Percentiles rank a stretch among this genome's conserved stretches.
Conservation (phyloP, 2,329 filamentous ascomycete genomes). For the Neopestalotiopsis sp. region DNA sequence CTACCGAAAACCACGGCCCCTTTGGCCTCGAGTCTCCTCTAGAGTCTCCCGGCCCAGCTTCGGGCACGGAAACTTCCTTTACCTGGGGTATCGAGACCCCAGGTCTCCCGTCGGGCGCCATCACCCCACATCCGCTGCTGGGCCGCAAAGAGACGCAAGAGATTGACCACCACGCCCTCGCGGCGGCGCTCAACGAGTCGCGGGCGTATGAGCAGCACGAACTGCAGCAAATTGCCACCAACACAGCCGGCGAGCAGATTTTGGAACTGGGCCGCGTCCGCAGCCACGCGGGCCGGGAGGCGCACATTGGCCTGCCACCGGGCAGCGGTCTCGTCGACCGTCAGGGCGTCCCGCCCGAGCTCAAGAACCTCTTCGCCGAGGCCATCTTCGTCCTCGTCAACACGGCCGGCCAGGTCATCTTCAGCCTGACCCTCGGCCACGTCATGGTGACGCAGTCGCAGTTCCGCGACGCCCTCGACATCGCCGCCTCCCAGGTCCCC, state of each 20-base stretch:
- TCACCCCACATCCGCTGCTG: neutral
- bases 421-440: conserved; percentile 46
- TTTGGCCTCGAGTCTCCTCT: neutral
- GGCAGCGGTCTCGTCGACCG: conserved; percentile 9
- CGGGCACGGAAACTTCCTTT: conserved; percentile 5
- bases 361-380: conserved; percentile 43
- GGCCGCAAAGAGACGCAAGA: neutral
- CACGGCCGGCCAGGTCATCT: conserved; percentile 47
- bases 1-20: neutral
- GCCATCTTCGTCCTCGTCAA: conserved; percentile 46
- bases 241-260: conserved; percentile 12
- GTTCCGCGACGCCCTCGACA: conserved; percentile 41
- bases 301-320: conserved; percentile 8
- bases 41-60: neutral
- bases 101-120: conserved; percentile 8
- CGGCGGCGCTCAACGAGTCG: conserved; percentile 7
- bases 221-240: neutral
- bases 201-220: neutral
- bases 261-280: conserved; percentile 9
- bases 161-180: conserved; percentile 10
- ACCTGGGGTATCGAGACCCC: neutral
- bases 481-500: conserved; percentile 43
- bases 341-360: conserved; percentile 43
- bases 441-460: conserved; percentile 43
- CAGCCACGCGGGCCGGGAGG: neutral